Base-by-base conservation (phyloP, 805 yeast genomes). In the Hanseniaspora vineae region DNA sequence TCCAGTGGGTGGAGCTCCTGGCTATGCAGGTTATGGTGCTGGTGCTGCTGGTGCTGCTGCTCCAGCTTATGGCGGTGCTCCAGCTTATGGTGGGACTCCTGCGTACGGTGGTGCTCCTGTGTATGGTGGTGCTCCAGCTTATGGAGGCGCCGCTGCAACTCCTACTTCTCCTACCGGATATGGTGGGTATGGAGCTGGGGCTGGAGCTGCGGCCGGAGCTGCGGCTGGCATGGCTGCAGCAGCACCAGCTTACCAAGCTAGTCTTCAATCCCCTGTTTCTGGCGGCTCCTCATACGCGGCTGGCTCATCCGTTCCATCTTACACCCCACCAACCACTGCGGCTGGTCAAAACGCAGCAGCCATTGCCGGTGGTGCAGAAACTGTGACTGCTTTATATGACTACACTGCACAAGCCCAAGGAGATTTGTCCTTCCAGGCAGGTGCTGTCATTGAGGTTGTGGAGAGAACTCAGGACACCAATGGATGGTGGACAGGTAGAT, bases 401-500 rank as follows among this genome's bases (percentile, higher is more conserved):
- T 90, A 86, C 65, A 68, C 81, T 9, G 96, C 97, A 0, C 97
- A 88, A 65, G 92, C 96, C 0, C 84, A 76, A 32, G 97, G 97
- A 19, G 98, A 92, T 61, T 72, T 92, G 59, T 66, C 84, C 17
- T 86, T 92, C 69, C 73, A 80, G 33, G 95, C 95, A 0, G 98
- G 97, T 19, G 83, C 89, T 18, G 75, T 79, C 31, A 89, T 92
- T 54, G 84, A 85, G 56, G 72, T 92, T 50, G 77, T 88, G 2
- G 84, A 87, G 60, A 80, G 86, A 58, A 83, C 95, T 1, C 71
- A 77, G 0, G 96, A 88, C 61, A 74, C 80, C 46, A 87, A 86
- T 58, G 98, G 95, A 6, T 92, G 98, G 98, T 92, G 98, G 98
- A 87, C 96, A 0, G 98, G 98, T 13, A 67, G 73, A 39, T 68